phyloP scores from a whole-genome alignment of 2,329 filamentous ascomycete species.

The Aspergillus ochraceoroseus region DNA sequence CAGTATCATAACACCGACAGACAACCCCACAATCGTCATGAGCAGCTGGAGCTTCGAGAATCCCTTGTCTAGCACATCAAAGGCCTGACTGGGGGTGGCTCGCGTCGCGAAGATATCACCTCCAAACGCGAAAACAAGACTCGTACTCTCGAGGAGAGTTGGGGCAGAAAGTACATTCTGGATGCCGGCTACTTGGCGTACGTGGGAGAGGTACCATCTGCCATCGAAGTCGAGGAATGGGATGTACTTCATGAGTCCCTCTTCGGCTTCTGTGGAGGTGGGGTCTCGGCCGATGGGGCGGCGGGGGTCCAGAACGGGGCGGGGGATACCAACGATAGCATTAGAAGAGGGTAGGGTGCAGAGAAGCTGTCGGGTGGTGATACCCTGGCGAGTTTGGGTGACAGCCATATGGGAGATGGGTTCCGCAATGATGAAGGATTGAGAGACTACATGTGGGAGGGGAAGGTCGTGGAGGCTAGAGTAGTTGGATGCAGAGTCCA shows the following conservation, averaged over 20 bases:
- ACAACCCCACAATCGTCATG: conserved; percentile 74
- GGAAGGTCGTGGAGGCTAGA: conserved; percentile 65
- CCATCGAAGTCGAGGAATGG: conserved; percentile 80
- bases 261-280: conserved; percentile 70
- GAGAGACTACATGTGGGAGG: conserved; percentile 70
- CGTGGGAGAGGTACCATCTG: conserved; percentile 72
- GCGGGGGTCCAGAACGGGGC: conserved; percentile 73
- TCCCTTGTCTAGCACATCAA: conserved; percentile 87
- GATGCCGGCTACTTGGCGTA: conserved; percentile 73
- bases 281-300: conserved; percentile 81
- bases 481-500: conserved; percentile 65
- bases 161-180: conserved; percentile 67
- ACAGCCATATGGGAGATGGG: conserved; percentile 75
- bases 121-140: conserved; percentile 80
- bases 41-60: conserved; percentile 89
- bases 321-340: conserved; percentile 73
- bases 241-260: conserved; percentile 72
- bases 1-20: conserved; percentile 68
- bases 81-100: conserved; percentile 79
- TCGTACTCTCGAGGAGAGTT: conserved; percentile 84
- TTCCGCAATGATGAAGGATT: conserved; percentile 74
- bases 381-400: conserved; percentile 86
- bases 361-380: conserved; percentile 75
- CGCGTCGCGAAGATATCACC: conserved; percentile 79
- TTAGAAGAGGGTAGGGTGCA: conserved; percentile 69